Evolutionary conservation across 2,329 filamentous ascomycete genomes (phyloP).

Genomic region (Monilinia vaccinii-corymbosi): DNA sequence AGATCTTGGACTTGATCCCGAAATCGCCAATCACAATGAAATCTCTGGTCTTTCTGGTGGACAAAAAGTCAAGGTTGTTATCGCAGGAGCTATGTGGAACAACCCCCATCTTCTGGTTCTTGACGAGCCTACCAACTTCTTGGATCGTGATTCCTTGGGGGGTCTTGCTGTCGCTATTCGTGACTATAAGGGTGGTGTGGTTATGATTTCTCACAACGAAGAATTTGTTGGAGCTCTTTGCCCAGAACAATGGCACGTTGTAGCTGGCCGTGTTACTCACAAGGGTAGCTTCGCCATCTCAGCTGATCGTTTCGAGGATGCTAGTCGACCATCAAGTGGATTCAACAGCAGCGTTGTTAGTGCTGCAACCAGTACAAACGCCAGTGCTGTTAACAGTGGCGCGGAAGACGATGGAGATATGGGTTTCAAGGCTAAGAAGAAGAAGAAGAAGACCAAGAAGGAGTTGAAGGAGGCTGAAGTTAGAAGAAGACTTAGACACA

Average conservation of each 20-base stretch:
- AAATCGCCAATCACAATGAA: constrained; percentile 98
- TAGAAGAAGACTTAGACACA: constrained; percentile 76
- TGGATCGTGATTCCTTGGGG: constrained; percentile 94
- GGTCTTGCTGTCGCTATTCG: constrained; percentile 95
- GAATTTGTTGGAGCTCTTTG: constrained; percentile 96
- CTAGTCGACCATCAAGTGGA: constrained; percentile 51
- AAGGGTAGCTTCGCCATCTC: constrained; percentile 67
- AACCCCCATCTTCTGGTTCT: constrained; percentile 96
- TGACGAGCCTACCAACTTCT: constrained; percentile 98
- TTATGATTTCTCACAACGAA: constrained; percentile 99
- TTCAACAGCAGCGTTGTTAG: constrained; percentile 47
- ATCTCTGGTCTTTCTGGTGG: constrained; percentile 93
- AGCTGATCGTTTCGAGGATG: constrained; percentile 80
- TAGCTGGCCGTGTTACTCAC: constrained; percentile 76
- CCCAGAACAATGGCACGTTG: constrained; percentile 93
- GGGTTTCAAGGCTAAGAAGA: constrained; percentile 85
- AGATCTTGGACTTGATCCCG: constrained; percentile 88
- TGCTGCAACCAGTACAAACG: constrained; percentile 45
- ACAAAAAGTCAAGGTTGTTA: constrained; percentile 98
- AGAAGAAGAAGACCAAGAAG: constrained; percentile 98
- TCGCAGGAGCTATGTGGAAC: constrained; percentile 96
- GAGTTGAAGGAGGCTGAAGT: constrained; percentile 91
- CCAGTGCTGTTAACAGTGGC: constrained; percentile 68
- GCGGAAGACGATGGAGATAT: constrained; percentile 71
- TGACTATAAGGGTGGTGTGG: constrained; percentile 95